Base-by-base conservation (phyloP, 441 rosid genomes). In the Mallotus japonicus region DNA sequence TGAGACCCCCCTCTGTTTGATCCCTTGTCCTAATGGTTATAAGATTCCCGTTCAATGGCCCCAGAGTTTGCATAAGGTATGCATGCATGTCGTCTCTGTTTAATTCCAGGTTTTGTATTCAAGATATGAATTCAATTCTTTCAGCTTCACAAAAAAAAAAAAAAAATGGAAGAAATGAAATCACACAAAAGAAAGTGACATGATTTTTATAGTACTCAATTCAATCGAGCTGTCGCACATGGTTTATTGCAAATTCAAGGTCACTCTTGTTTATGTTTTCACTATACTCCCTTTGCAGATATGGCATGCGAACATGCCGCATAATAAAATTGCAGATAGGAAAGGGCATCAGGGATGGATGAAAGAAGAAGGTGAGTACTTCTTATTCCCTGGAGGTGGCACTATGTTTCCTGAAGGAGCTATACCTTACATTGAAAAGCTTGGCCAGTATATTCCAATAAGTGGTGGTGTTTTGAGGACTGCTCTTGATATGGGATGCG, bases 311-410 rank as follows among this genome's bases (percentile, higher is more conserved):
- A 95, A 95, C 78, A 90, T 91, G 97, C 98, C 99, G 3, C 88
- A 92, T 75, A 87, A 92, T 72, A 92, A 95, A 74, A 88, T 95
- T 78, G 99, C 99, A 2, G 92, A 89, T 75, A 84, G 98, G 88
- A 95, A 95, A 79, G 98, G 99, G 14, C 98, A 92, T 69, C 99
- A 92, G 75, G 98, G 98, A 75, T 95, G 99, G 99, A 92, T 92
- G 98, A 92, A 91, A 83, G 83, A 82, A 80, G 93, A 88, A 56
- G 97, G 95, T 1, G 91, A 86, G 28, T 77, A 90, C 79, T 91
- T 95, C 71, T 75, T 82, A 66, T 95, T 95, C 64, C 99, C 99
- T 13, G 98, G 97, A 44, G 99, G 98, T 12, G 98, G 96, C 69
- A 92, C 99, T 0, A 92, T 95, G 99, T 95, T 92, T 53, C 95